Percentiles rank a stretch among this genome's conserved stretches.
These are phyloP conservation scores for Peniophora sp. DNA, from an alignment of 1,284 basidiomycete genomes.

Conservation along the genomic window DNA sequence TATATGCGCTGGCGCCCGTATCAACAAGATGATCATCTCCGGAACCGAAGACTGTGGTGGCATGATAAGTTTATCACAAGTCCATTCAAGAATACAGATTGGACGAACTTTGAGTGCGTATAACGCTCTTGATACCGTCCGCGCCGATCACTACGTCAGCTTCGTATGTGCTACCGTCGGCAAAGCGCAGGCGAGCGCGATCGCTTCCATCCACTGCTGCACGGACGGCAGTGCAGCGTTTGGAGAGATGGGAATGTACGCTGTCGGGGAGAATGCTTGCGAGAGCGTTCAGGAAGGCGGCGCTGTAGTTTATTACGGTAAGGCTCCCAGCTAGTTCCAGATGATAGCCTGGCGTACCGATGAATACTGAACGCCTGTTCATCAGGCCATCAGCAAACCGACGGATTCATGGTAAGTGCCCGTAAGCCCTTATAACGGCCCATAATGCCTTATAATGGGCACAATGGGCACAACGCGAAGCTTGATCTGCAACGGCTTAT, in stretches of 20 bases:
- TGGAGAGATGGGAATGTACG: slow-evolving; percentile 32
- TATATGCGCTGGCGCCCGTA: slow-evolving; percentile 34
- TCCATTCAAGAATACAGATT: too few species aligned
- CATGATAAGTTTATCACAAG: too few species aligned
- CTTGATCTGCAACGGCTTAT: too few species aligned
- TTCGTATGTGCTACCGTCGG: slow-evolving; percentile 33
- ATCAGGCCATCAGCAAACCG: too few species aligned
- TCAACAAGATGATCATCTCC: slow-evolving; percentile 21
- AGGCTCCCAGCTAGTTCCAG: too few species aligned
- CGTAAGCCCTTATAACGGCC: too few species aligned
- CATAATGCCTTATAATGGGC: too few species aligned
- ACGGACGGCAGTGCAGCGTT: slow-evolving; percentile 32
- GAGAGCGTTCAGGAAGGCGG: slow-evolving; percentile 37
- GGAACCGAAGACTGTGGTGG: slow-evolving; percentile 16
- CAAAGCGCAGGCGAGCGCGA: slow-evolving; percentile 25
- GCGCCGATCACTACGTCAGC: slow-evolving; percentile 41
- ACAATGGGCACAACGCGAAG: too few species aligned
- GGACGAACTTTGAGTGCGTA: slow-evolving; percentile 16
- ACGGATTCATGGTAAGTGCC: too few species aligned
- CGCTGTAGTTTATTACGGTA: too few species aligned
- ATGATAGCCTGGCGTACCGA: too few species aligned
- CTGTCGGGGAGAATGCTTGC: slow-evolving; percentile 25
- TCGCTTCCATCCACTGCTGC: slow-evolving; percentile 16
- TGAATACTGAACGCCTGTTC: too few species aligned
- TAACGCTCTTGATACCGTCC: slow-evolving; percentile 38